Conservation (phyloP, 345 rosid genomes). For the Salix brachista region DNA sequence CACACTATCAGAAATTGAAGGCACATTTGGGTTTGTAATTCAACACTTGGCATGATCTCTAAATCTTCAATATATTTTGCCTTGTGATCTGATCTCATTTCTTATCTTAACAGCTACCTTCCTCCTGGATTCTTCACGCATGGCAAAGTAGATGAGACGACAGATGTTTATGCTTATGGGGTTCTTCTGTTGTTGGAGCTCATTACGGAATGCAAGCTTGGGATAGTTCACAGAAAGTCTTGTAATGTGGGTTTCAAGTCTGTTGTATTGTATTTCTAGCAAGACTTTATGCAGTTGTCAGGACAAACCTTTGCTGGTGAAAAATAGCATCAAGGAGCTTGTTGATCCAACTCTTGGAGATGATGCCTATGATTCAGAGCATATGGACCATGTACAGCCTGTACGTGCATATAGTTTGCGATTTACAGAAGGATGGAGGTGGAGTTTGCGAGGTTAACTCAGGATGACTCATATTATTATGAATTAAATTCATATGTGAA, state of each 20-base stretch:
- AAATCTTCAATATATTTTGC: background rate
- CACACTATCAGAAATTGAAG: constrained; percentile 69
- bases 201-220: constrained; percentile 74
- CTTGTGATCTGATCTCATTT: constrained; percentile 6
- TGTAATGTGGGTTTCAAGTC: constrained; percentile 65
- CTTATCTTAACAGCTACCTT: constrained; percentile 50
- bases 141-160: constrained; percentile 89
- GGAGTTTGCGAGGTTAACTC: too few relatives aligned
- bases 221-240: constrained; percentile 73
- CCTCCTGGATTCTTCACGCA: constrained; percentile 96
- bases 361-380: constrained; percentile 42
- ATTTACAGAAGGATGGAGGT: too few relatives aligned
- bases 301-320: constrained; percentile 47
- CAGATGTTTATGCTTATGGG: constrained; percentile 87
- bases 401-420: constrained; percentile 32
- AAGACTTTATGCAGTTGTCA: constrained; percentile 13
- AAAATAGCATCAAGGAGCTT: constrained; percentile 45
- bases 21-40: constrained; percentile 81
- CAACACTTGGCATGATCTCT: constrained; percentile 5
- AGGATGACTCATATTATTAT: too few relatives aligned
- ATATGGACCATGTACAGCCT: constrained; percentile 54
- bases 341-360: constrained; percentile 57
- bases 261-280: background rate
- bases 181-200: constrained; percentile 68
- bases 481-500: too few relatives aligned